A percentile compares a stretch with the other conserved stretches of the same genome.
phyloP scores from a whole-genome alignment of 805 yeast species.

The Cyberlindnera maritima region DNA sequence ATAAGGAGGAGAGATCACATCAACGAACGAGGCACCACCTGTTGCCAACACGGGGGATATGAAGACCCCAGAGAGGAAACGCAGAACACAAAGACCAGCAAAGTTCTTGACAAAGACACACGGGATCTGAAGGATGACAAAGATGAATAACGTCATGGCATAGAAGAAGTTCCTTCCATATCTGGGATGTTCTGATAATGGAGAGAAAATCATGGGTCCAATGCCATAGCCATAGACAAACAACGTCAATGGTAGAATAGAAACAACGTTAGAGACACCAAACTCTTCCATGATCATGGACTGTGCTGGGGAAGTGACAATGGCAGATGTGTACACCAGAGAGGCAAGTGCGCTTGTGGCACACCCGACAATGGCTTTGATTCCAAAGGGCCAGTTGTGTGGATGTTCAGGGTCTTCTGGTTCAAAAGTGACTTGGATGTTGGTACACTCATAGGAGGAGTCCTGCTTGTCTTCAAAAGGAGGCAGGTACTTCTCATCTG shows the following conservation, averaged over 20 bases:
- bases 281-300: conserved; percentile 42
- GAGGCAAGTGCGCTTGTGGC: conserved; percentile 46
- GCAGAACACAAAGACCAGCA: conserved; percentile 46
- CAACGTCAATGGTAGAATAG: conserved; percentile 49
- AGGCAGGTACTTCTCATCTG: conserved; percentile 34
- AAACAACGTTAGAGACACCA: conserved; percentile 40
- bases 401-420: conserved; percentile 55
- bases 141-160: conserved; percentile 43
- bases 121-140: conserved; percentile 53
- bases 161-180: conserved; percentile 55
- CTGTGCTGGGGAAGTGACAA: conserved; percentile 34
- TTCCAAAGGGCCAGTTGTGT: conserved; percentile 47
- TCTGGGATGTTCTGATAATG: conserved; percentile 52
- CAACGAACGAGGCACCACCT: conserved; percentile 58
- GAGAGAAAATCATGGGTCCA: conserved; percentile 59
- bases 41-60: conserved; percentile 56
- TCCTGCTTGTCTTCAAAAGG: background rate
- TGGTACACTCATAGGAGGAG: background rate
- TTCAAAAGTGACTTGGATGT: conserved; percentile 20
- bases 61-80: conserved; percentile 53
- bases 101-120: conserved; percentile 49
- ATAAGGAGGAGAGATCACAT: conserved; percentile 40
- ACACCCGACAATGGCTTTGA: conserved; percentile 37
- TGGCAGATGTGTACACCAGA: conserved; percentile 55
- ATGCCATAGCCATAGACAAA: conserved; percentile 61